Base-by-base conservation (phyloP, 306 rosid genomes). In the Castanea crenata region DNA sequence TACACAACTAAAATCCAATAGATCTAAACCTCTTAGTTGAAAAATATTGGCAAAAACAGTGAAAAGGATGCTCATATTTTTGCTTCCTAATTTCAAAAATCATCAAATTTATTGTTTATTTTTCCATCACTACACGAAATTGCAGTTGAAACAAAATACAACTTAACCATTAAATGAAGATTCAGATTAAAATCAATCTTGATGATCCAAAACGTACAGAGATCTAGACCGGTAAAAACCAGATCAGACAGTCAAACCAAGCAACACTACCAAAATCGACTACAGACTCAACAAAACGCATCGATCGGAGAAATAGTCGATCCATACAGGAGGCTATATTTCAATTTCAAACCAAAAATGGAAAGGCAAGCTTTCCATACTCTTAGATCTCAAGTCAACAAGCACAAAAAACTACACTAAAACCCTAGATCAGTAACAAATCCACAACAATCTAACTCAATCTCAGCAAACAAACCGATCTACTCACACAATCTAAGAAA, bases 401-500 rank as follows among this genome's bases (percentile, higher is more conserved):
- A 64, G 55, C 72, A 61, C 52, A 73, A 2, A 83, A 0, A 61
- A 74, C 32, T 41, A 20, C 58, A 67, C 14, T 3, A 55, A 44
- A 76, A 67, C 27, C n/a, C 55, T 65, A 91, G 90, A 91, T 91
- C 92, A 64, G 69, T 21, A 9, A 79, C 55, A 73, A 9, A 15
- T 27, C 49, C 38, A 10, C 41, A 59, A 29, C 21, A 80, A 80
- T 86, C 82, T 32, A 79, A 76, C 54, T 72, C 54, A 29, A 56
- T 38, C 62, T 31, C 23, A 67, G 56, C 59, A 79, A 80, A 78
- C 79, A 75, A 73, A 68, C 74, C 56, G 67, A 15, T 69, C 21
- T 73, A 73, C 56, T 74, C 63, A 8, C 52, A 75, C 54, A 61
- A 29, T 58, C 34, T 0, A 61, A 25, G 25, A 25, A 75, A 32